Base-by-base conservation (phyloP, 805 yeast species). In the Yamadazyma insecticola region DNA sequence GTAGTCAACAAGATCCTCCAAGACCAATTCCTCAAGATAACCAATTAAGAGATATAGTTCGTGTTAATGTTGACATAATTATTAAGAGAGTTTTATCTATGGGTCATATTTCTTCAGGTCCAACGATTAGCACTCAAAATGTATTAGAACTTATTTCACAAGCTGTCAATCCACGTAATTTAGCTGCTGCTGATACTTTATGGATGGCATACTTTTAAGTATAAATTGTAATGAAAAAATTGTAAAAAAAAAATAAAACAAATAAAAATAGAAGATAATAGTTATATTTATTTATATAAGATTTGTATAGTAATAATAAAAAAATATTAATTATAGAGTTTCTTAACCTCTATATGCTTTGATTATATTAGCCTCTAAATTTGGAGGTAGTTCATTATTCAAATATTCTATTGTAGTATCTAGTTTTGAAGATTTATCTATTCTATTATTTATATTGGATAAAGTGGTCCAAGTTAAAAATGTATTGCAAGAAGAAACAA, bases 91-190 rank as follows among this genome's bases (percentile, higher is more conserved):
- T 88, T 3, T 62, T 78, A 11, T 83, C 88, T 35, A 67, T 92
- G 59, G 76, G 75, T 6, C 77, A 72, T 42, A 60, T 65, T 18
- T 57, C 65, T 2, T 53, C 63, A 16, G 83, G 89, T 3, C 87
- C 84, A 39, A 76, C 82, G 1, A 81, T 83, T 22, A 84, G 95
- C 7, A 85, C 95, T 22, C 97, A 90, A 55, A 80, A 85, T 39
- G 84, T 88, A 20, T 70, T 92, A 43, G 97, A 92, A 48, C 72
- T 90, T 50, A 86, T 92, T 31, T 81, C 95, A 4, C 88, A 86
- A 50, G 97, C 98, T 5, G 97, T 89, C 11, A 90, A 89, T 51
- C 97, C 97, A 21, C 76, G 95, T 47, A 86, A 87, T 48, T 63
- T 92, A 45, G 97, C 97, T 11, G 78, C 86, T 33, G 81, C 95